Conservation (phyloP, 2,329 filamentous ascomycete species). For the Fonsecaea multimorphosa region DNA sequence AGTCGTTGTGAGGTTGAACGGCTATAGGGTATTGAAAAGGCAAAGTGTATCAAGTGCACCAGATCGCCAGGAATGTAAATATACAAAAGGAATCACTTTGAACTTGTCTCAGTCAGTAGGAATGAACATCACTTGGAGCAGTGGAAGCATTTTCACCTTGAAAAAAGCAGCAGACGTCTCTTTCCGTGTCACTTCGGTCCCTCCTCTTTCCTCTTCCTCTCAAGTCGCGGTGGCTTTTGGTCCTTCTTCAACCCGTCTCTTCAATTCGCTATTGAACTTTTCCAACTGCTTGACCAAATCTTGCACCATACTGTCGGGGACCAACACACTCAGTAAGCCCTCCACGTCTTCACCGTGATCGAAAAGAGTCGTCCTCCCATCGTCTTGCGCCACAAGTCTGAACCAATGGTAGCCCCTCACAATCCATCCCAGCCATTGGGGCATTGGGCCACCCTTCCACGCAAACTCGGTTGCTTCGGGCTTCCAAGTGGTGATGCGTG, state of each 20-base stretch:
- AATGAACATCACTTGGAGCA: not conserved
- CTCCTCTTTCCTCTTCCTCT: not conserved
- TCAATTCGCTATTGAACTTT: conserved; percentile 21
- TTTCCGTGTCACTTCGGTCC: not conserved
- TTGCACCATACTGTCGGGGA: conserved; percentile 6
- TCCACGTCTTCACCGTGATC: conserved; percentile 15
- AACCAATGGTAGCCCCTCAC: conserved; percentile 15
- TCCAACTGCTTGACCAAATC: conserved; percentile 15
- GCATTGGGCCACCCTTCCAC: conserved; percentile 20
- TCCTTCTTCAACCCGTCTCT: conserved; percentile 9
- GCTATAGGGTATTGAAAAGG: not conserved
- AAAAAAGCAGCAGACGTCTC: not conserved
- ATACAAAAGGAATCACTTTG: not conserved
- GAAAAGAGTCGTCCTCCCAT: conserved; percentile 16
- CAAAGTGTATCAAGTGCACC: not conserved
- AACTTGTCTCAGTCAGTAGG: not conserved
- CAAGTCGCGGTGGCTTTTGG: not conserved
- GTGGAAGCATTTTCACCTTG: not conserved
- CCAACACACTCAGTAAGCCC: not conserved
- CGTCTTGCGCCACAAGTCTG: conserved; percentile 15
- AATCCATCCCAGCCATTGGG: conserved; percentile 8
- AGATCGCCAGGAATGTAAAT: not conserved
- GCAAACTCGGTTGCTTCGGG: conserved; percentile 15
- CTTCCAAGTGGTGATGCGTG: conserved; percentile 20
- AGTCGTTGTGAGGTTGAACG: not conserved